A percentile compares a stretch with the other conserved stretches of the same genome.
Conservation (phyloP, 2,329 filamentous ascomycete genomes). For the Helminthosporium solani region DNA sequence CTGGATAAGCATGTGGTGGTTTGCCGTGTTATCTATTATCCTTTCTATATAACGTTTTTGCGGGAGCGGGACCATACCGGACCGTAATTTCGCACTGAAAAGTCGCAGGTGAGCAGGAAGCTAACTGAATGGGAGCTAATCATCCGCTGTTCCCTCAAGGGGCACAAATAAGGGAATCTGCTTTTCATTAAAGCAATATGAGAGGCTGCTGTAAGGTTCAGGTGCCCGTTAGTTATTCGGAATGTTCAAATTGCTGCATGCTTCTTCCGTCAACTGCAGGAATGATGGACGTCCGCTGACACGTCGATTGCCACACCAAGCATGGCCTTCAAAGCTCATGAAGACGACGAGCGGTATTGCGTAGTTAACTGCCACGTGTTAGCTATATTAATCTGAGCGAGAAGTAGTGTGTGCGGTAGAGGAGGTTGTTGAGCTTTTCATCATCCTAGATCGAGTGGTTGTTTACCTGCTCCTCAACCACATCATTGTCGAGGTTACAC, state of each 20-base stretch:
- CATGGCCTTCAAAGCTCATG: slow-evolving; percentile 5
- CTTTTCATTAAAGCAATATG: not conserved
- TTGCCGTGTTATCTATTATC: slow-evolving; percentile 20
- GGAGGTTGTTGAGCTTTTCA: slow-evolving; percentile 10
- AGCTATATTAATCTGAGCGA: not conserved
- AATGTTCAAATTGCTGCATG: slow-evolving; percentile 1
- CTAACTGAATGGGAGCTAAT: not conserved
- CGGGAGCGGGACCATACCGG: slow-evolving; percentile 20
- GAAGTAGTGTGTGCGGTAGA: slow-evolving; percentile 1
- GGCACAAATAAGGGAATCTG: not conserved
- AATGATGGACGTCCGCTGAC: slow-evolving; percentile 9
- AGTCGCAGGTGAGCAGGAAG: slow-evolving; percentile 12
- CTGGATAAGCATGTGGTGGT: slow-evolving; percentile 16
- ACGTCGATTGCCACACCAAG: slow-evolving; percentile 2
- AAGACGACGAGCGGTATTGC: slow-evolving; percentile 3
- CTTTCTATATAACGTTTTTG: slow-evolving; percentile 18
- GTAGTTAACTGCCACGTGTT: slow-evolving; percentile 4
- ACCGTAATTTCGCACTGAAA: slow-evolving; percentile 15
- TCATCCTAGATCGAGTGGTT: slow-evolving; percentile 12
- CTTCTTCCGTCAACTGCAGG: slow-evolving; percentile 13
- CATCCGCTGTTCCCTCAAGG: not conserved
- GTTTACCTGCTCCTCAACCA: slow-evolving; percentile 10
- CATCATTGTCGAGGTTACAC: slow-evolving; percentile 12
- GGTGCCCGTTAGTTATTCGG: slow-evolving; percentile 11
- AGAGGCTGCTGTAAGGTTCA: slow-evolving; percentile 2